Conservation (phyloP, 2,329 filamentous ascomycete genomes). For the Arthrinium puccinioides region DNA sequence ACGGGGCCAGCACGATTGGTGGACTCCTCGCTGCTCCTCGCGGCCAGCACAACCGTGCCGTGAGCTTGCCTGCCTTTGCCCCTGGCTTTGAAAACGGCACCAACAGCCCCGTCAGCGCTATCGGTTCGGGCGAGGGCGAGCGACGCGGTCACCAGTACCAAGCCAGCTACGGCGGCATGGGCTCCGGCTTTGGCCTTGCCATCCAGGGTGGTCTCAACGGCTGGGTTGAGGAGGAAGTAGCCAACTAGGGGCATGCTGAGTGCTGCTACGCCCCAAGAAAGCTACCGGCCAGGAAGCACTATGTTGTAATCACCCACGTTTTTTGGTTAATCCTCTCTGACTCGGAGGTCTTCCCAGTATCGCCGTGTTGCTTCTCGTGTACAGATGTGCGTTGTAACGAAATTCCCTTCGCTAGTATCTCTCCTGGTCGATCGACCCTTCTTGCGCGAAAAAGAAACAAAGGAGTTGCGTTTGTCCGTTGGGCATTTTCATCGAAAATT, state of each 20-base stretch:
- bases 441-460: too few species aligned
- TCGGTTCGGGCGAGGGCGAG: slow-evolving; percentile 42
- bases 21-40: slow-evolving; percentile 69
- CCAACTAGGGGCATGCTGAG: slow-evolving; percentile 50
- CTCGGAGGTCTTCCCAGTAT: too few species aligned
- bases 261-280: slow-evolving; percentile 5
- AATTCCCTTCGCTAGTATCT: too few species aligned
- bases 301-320: slow-evolving; percentile 34
- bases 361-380: too few species aligned
- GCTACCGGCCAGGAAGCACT: slow-evolving; percentile 20
- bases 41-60: slow-evolving; percentile 67
- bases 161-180: slow-evolving; percentile 54
- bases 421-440: too few species aligned
- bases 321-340: too few species aligned
- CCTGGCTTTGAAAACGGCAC: slow-evolving; percentile 56
- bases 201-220: slow-evolving; percentile 59
- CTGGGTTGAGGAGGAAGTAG: slow-evolving; percentile 61
- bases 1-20: slow-evolving; percentile 62
- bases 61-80: slow-evolving; percentile 72
- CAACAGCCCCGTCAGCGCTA: slow-evolving; percentile 40
- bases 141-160: slow-evolving; percentile 61
- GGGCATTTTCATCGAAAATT: too few species aligned
- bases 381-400: too few species aligned
- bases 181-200: slow-evolving; percentile 51
- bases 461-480: too few species aligned